Evolutionary conservation across 2,329 filamentous ascomycete genomes (phyloP).

Genomic region (Bipolaris gigantea): DNA sequence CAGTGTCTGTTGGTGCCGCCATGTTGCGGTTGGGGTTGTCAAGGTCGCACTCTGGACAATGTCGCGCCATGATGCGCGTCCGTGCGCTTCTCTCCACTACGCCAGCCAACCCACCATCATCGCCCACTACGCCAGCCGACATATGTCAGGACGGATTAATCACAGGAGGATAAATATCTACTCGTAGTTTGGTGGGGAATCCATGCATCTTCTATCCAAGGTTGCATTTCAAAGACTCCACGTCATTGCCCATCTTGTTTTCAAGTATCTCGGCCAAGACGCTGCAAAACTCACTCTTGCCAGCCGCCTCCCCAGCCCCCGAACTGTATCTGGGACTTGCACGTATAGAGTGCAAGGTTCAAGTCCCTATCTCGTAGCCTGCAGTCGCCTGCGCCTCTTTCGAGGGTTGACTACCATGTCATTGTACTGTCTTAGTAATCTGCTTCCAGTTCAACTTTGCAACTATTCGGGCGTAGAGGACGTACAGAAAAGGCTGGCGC

Average conservation of each 20-base stretch:
- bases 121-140: not conserved
- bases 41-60: conserved; percentile 16
- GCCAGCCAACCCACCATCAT: not conserved
- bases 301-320: not conserved
- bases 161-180: no score
- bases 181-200: no score
- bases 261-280: not conserved
- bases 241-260: not conserved
- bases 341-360: not conserved
- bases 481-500: not conserved
- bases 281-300: not conserved
- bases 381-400: not conserved
- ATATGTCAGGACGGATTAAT: not conserved
- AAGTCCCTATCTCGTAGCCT: not conserved
- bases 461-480: not conserved
- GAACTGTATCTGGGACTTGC: not conserved
- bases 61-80: conserved; percentile 10
- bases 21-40: conserved; percentile 30
- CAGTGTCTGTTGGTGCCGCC: conserved; percentile 24
- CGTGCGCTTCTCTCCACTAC: conserved; percentile 11
- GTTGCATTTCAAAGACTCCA: not conserved
- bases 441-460: not conserved
- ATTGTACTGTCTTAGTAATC: not conserved
- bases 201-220: no score
- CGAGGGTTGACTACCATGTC: not conserved